Conservation (phyloP, 108 stramenopile genomes). For the Ochromonas danica region DNA sequence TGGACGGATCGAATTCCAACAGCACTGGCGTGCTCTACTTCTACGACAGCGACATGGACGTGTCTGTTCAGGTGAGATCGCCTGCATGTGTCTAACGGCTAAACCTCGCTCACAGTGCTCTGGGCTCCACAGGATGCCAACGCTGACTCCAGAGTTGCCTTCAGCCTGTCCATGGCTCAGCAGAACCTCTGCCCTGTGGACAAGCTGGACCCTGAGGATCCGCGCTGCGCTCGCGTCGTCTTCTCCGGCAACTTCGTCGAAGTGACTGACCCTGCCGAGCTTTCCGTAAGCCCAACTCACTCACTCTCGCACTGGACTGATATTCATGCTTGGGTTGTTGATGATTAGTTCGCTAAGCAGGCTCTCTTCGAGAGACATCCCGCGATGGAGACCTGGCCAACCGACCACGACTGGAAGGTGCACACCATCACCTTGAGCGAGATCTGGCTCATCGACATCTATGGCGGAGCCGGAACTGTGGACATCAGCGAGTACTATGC, state of each 20-base stretch:
- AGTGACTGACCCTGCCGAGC: conserved; percentile 36
- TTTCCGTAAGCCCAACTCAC: too few species aligned
- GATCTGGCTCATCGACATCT: conserved; percentile 68
- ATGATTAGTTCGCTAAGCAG: conserved; percentile 44
- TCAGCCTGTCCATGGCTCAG: conserved; percentile 58
- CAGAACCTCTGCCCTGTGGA: too few species aligned
- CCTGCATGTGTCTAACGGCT: too few species aligned
- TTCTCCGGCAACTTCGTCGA: conserved; percentile 54
- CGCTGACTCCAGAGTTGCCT: conserved; percentile 41
- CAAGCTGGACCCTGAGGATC: conserved; percentile 70
- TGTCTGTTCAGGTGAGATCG: too few species aligned
- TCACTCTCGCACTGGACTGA: too few species aligned
- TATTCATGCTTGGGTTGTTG: too few species aligned
- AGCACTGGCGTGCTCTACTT: conserved; percentile 63
- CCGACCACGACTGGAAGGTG: conserved; percentile 61
- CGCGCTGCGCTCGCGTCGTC: conserved; percentile 63
- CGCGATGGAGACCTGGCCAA: conserved; percentile 58
- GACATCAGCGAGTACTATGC: conserved; percentile 54
- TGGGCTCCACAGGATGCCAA: conserved; percentile 45
- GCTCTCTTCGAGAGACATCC: conserved; percentile 63
- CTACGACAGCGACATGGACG: conserved; percentile 60
- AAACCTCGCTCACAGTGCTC: too few species aligned
- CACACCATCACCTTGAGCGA: conserved; percentile 57
- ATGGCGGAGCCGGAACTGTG: conserved; percentile 64
- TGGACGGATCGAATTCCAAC: conserved; percentile 60